phyloP scores from a whole-genome alignment of 495 filamentous ascomycete genomes.

The Amniculicola lignicola region DNA sequence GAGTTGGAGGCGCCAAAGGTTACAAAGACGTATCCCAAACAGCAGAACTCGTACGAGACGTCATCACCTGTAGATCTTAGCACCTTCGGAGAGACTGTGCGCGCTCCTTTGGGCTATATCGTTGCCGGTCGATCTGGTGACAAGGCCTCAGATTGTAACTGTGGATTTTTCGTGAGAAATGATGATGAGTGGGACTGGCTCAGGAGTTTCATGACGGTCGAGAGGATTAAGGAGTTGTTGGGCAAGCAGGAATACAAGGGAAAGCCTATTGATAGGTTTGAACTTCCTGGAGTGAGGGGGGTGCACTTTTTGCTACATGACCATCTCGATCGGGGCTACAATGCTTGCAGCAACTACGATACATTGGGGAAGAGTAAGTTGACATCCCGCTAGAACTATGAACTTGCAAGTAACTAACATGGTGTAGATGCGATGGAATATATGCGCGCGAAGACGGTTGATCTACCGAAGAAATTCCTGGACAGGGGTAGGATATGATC shows the following conservation, averaged over 20 bases:
- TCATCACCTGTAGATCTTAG: conserved; percentile 19
- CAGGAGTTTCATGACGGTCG: conserved; percentile 36
- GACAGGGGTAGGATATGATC: conserved; percentile 26
- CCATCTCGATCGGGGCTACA: conserved; percentile 37
- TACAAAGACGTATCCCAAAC: conserved; percentile 24
- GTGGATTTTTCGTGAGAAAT: conserved; percentile 38
- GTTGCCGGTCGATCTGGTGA: conserved; percentile 36
- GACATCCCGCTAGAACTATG: background rate
- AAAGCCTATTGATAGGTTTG: conserved; percentile 37
- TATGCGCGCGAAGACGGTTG: conserved; percentile 25
- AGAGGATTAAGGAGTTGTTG: conserved; percentile 38
- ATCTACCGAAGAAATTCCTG: conserved; percentile 27
- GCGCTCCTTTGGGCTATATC: conserved; percentile 32
- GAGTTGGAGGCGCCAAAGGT: conserved; percentile 16
- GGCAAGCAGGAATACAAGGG: conserved; percentile 40
- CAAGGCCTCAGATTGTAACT: conserved; percentile 35
- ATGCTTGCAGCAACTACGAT: conserved; percentile 34
- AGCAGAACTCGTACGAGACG: conserved; percentile 33
- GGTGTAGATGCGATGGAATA: conserved; percentile 22
- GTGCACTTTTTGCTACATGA: conserved; percentile 42
- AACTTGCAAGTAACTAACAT: conserved; percentile 4
- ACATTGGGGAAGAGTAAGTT: conserved; percentile 39
- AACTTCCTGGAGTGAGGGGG: conserved; percentile 31
- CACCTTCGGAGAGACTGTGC: conserved; percentile 29
- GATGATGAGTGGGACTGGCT: conserved; percentile 43